Base-by-base conservation (phyloP, 768 basidiomycete species). In the Holtermanniella nyarrowii region DNA sequence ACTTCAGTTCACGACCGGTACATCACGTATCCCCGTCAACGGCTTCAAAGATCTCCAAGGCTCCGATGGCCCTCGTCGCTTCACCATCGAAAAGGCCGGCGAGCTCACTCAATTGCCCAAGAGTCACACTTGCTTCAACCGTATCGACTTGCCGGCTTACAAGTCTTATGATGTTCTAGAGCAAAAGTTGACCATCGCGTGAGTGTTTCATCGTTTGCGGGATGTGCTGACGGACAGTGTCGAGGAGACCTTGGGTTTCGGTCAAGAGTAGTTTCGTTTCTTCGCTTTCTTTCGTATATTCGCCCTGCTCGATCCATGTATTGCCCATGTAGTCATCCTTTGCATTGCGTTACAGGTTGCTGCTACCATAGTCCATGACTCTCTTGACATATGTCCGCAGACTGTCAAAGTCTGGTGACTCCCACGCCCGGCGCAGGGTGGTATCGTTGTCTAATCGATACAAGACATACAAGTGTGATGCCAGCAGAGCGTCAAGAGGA, bases 41-140 rank as follows among this genome's bases (percentile, higher is more conserved):
- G 95, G 95, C 0, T 97, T 97, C 80, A 96, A 95, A 73, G 95
- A 97, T 63, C 74, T 97, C 16, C 95, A 97, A 74, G 95, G 95
- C 16, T 93, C 89, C 2, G 95, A 99, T 70, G 95, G 93, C 10
- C 93, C 91, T 21, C 77, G 93, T 45, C 80, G 93, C 44, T 99
- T 99, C 74, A 99, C 95, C 5, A 96, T 99, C 66, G 95, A 99
- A 74, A 97, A 97, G 75, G 86, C 88, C 27, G 95, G 95, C 23
- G 95, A 99, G 65, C 87, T 90, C 20, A 86, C 85, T 21, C 90
- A 95, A 70, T 74, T 99, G 64, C 95, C 95, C 1, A 99, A 97
- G 82, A 87, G 83, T 60, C 90, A 93, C 69, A 95, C 89, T 0
- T 97, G 95, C 76, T 99, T 99, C 80, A 97, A 93, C 68, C 53